Percentiles rank a stretch among this genome's conserved stretches.
Evolutionary conservation across 306 rosid genomes (phyloP).

Genomic region (Vigna trinervia): DNA sequence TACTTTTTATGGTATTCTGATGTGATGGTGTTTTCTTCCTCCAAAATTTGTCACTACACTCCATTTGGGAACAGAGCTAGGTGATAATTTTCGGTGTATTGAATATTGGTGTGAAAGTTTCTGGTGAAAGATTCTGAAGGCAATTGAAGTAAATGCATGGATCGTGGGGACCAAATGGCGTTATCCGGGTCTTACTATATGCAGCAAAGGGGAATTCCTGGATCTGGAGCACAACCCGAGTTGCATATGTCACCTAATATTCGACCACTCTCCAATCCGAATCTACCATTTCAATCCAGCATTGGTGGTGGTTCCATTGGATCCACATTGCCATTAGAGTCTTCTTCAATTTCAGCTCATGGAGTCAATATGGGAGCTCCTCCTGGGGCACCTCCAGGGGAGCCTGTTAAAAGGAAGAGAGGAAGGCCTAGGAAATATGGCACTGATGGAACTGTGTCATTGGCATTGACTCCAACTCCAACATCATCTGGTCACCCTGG

Average conservation of each 20-base stretch:
- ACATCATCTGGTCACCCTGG: slow-evolving; percentile 57
- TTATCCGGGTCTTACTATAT: slow-evolving; percentile 81
- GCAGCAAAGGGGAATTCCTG: slow-evolving; percentile 70
- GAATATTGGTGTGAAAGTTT: slow-evolving; percentile 41
- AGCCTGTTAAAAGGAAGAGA: slow-evolving; percentile 79
- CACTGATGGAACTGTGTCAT: slow-evolving; percentile 80
- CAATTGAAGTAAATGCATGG: slow-evolving; percentile 81
- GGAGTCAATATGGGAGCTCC: slow-evolving; percentile 74
- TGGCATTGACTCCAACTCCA: slow-evolving; percentile 71
- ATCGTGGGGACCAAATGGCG: slow-evolving; percentile 89
- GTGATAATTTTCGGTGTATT: slow-evolving; percentile 36
- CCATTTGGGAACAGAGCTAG: slow-evolving; percentile 52
- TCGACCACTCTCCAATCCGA: slow-evolving; percentile 65
- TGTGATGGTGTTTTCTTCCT: slow-evolving; percentile 16
- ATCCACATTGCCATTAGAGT: slow-evolving; percentile 68
- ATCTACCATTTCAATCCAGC: slow-evolving; percentile 64
- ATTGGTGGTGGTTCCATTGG: slow-evolving; percentile 65
- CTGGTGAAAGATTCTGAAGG: slow-evolving; percentile 43
- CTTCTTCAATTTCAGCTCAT: slow-evolving; percentile 67
- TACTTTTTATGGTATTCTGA: slow-evolving; percentile 41
- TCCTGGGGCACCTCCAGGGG: slow-evolving; percentile 59
- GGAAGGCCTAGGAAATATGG: slow-evolving; percentile 98
- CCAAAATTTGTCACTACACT: slow-evolving; percentile 45
- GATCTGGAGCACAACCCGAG: slow-evolving; percentile 69
- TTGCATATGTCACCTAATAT: slow-evolving; percentile 64